Evolutionary conservation across 2,329 filamentous ascomycete genomes (phyloP), one percentile per base, ranked within the genome.

Genomic region (Diplodia intermedia): DNA sequence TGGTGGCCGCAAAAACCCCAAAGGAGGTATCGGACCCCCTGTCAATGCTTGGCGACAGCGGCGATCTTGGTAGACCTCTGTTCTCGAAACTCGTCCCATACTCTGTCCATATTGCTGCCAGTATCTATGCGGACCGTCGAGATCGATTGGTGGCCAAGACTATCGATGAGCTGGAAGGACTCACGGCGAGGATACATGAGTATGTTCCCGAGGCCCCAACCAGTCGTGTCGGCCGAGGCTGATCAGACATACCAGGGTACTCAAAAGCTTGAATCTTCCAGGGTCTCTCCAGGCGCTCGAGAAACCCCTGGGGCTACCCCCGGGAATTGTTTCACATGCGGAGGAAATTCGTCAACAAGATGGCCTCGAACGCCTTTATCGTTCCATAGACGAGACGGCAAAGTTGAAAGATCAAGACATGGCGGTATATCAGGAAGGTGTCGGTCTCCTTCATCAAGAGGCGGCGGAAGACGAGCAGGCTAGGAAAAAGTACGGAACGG

Each of bases 31-130:
- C 89, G 0, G 89, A 93, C 68, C 93, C 94, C 0, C 88, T 91
- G 66, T 89, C 92, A 0, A 89, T 91, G 77, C 85, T 99, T 4
- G 93, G 93, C 1, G 91, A 95, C 14, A 86, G 90, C 54, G 88
- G 88, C 15, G 90, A 94, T 68, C 91, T 97, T 73, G 94, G 95
- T 0, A 89, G 89, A 26, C 91, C 93, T 0, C 81, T 99, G 0
- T 98, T 99, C 77, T 88, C 91, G 1, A 95, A 94, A 73, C 85
- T 99, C 1, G 95, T 99, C 0, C 95, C 95, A 0, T 98, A 97
- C 77, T 93, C 94, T 0, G 95, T 98, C 0, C 95, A 99, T 75
- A 87, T 98, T 60, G 95, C 95, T 8, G 92, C 94, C 1, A 97
- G 93, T 57, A 97, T 98, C 40, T 99, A 99, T 75, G 93, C 93